phyloP scores from a whole-genome alignment of 176 grass and related monocot genomes.

The Hordeum marinum region DNA sequence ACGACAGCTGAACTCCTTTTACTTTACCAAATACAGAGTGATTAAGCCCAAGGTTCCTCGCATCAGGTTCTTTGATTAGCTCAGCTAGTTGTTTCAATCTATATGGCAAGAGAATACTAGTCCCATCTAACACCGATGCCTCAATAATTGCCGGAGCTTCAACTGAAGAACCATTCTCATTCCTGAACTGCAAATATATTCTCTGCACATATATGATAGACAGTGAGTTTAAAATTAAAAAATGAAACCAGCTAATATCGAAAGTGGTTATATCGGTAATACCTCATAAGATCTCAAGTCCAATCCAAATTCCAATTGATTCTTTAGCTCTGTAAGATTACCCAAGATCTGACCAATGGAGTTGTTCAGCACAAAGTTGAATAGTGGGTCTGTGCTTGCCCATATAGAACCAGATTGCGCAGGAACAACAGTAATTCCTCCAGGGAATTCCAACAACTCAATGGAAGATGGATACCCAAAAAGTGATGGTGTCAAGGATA shows the following conservation, averaged over 20 bases:
- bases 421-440: conserved; percentile 76
- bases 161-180: conserved; percentile 64
- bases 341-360: conserved; percentile 51
- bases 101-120: conserved; percentile 54
- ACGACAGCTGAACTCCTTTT: conserved; percentile 74
- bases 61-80: conserved; percentile 48
- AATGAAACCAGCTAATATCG: background rate
- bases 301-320: conserved; percentile 67
- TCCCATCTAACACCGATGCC: conserved; percentile 62
- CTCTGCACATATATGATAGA: conserved; percentile 36
- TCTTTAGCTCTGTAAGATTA: conserved; percentile 66
- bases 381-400: conserved; percentile 44
- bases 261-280: conserved; percentile 10
- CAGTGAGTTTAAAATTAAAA: conserved; percentile 6
- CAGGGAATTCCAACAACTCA: conserved; percentile 58
- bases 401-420: conserved; percentile 57
- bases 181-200: conserved; percentile 62
- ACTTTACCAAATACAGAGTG: conserved; percentile 85
- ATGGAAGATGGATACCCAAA: conserved; percentile 61
- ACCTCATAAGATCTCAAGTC: conserved; percentile 73
- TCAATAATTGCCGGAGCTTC: conserved; percentile 44
- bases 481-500: conserved; percentile 57
- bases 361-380: conserved; percentile 69
- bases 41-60: conserved; percentile 71
- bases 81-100: conserved; percentile 77